Evolutionary conservation across 139 green algal species (phyloP).

Genomic region (Volvox africanus): DNA sequence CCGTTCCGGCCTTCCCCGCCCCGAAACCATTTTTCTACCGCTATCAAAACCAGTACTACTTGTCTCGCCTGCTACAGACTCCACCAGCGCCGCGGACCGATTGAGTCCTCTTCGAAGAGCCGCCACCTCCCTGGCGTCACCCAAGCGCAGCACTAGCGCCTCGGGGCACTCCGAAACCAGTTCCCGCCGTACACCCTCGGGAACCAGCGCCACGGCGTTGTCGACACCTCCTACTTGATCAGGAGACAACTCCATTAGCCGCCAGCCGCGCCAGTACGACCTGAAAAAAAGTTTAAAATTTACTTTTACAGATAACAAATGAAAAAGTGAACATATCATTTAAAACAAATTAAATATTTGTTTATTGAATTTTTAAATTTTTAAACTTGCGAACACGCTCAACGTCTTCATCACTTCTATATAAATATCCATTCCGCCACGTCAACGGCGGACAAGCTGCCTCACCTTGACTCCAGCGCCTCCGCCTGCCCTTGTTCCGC

Average conservation of each 20-base stretch:
- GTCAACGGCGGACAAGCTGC: no score
- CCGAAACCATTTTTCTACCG: no score
- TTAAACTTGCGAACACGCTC: no score
- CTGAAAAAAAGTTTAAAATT: background rate
- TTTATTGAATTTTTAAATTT: no score
- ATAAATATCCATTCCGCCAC: no score
- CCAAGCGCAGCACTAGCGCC: conserved; percentile 52
- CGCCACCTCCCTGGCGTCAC: background rate
- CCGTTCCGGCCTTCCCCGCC: no score
- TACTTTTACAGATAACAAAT: no score
- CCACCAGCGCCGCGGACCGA: conserved; percentile 39
- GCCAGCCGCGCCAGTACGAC: conserved; percentile 46
- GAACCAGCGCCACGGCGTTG: conserved; percentile 31
- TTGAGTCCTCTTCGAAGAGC: conserved; percentile 27
- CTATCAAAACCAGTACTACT: no score
- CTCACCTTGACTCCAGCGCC: conserved; percentile 24
- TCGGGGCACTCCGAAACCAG: conserved; percentile 37
- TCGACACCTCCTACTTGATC: conserved; percentile 1
- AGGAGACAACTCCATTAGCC: conserved; percentile 40
- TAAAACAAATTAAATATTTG: no score
- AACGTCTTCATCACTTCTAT: no score
- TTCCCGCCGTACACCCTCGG: conserved; percentile 12
- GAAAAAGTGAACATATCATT: no score
- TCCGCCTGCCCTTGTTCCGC: background rate
- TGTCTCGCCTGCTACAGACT: conserved; percentile 26